Evolutionary conservation across 2,329 filamentous ascomycete genomes (phyloP).

Genomic region (Fusarium transvaalense): DNA sequence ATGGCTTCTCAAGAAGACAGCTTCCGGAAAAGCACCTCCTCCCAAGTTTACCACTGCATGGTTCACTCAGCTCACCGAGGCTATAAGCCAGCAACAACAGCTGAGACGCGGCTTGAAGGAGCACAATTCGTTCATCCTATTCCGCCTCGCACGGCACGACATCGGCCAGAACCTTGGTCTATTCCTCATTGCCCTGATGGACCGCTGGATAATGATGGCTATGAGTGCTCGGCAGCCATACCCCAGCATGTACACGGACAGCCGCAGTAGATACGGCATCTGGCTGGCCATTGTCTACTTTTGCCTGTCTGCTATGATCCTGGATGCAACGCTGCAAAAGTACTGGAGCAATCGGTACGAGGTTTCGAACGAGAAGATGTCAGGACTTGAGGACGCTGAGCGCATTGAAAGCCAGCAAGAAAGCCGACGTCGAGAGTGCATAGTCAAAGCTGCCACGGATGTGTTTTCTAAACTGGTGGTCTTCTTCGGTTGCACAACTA

Average conservation of each 20-base stretch:
- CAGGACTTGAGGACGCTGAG: constrained; percentile 3
- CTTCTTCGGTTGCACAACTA: background rate
- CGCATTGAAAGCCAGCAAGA: background rate
- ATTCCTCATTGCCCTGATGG: constrained; percentile 37
- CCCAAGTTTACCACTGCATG: constrained; percentile 33
- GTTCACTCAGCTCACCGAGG: constrained; percentile 35
- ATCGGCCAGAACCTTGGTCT: constrained; percentile 37
- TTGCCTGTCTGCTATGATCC: constrained; percentile 31
- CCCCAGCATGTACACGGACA: constrained; percentile 34
- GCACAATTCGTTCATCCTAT: constrained; percentile 30
- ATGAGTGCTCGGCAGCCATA: constrained; percentile 36
- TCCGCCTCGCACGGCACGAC: constrained; percentile 32
- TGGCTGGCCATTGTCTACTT: constrained; percentile 40
- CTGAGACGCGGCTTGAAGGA: constrained; percentile 33
- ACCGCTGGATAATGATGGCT: constrained; percentile 40
- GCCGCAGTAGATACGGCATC: constrained; percentile 29
- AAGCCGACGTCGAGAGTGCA: background rate
- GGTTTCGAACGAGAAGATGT: constrained; percentile 20
- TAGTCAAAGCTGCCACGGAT: background rate
- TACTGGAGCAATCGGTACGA: constrained; percentile 29
- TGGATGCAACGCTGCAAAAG: constrained; percentile 33
- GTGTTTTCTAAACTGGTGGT: constrained; percentile 1
- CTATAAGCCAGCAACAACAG: constrained; percentile 24
- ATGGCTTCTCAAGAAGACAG: constrained; percentile 36
- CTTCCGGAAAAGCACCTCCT: background rate